A percentile compares a stretch with the other conserved stretches of the same genome.
These are phyloP conservation scores for Knoxia roxburghii DNA, from an alignment of 257 asterid species.

Conservation along the genomic window DNA sequence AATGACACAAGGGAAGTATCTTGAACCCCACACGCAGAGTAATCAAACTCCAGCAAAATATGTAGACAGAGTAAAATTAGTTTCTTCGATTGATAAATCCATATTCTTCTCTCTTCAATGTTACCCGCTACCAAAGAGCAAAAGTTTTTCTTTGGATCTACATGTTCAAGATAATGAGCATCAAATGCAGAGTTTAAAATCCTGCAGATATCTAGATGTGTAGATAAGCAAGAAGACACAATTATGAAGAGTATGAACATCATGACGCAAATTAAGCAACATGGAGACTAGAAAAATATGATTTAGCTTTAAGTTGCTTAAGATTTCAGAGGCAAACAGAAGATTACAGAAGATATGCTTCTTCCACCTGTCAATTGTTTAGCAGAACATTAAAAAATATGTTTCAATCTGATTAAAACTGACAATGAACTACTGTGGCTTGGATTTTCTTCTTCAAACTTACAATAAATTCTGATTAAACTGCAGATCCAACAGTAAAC, in stretches of 20 bases:
- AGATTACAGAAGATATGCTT: background rate
- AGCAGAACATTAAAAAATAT: background rate
- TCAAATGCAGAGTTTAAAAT: constrained; percentile 11
- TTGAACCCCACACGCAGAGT: constrained; percentile 34
- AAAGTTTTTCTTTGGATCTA: constrained; percentile 55
- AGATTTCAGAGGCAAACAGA: background rate
- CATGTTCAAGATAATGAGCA: constrained; percentile 24
- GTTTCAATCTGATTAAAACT: background rate
- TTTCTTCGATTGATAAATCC: constrained; percentile 80
- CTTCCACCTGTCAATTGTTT: background rate
- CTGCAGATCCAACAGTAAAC: background rate
- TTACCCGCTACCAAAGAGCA: constrained; percentile 71
- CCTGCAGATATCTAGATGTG: background rate
- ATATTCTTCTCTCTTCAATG: constrained; percentile 60
- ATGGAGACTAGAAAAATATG: background rate
- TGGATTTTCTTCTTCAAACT: too few species aligned
- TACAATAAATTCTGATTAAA: background rate
- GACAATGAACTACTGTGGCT: too few species aligned
- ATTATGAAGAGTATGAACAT: background rate
- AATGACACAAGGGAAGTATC: constrained; percentile 51
- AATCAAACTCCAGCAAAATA: constrained; percentile 57
- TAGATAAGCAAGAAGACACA: background rate
- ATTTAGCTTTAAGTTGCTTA: background rate
- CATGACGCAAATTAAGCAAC: background rate
- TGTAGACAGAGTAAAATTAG: constrained; percentile 64